Conservation (phyloP, 176 grass and related monocot genomes). For the Eragrostis curvula region DNA sequence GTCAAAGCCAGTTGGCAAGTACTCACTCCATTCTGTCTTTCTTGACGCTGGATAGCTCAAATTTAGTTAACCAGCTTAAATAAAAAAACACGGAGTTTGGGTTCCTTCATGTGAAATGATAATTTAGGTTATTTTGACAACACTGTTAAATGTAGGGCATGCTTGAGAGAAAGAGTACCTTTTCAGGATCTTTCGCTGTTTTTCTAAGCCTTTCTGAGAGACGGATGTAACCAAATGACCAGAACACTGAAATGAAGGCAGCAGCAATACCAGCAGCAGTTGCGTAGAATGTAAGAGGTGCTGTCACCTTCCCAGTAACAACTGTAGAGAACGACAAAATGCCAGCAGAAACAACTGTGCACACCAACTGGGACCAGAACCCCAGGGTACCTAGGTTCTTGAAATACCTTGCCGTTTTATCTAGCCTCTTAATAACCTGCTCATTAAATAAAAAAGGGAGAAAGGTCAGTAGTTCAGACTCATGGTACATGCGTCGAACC, state of each 20-base stretch:
- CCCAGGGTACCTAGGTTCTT: constrained; percentile 89
- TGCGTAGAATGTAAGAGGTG: constrained; percentile 86
- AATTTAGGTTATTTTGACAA: neutral
- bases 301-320: constrained; percentile 73
- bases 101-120: neutral
- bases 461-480: neutral
- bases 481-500: neutral
- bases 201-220: constrained; percentile 83
- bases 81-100: too few species aligned
- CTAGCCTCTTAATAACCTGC: constrained; percentile 89
- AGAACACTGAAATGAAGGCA: constrained; percentile 97
- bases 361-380: constrained; percentile 91
- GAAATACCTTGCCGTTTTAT: constrained; percentile 84
- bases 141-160: neutral
- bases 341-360: constrained; percentile 80
- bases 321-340: constrained; percentile 92
- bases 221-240: constrained; percentile 95
- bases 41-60: too few species aligned
- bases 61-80: too few species aligned
- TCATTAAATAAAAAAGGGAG: constrained; percentile 2
- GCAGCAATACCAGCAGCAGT: constrained; percentile 77
- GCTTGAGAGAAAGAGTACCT: constrained; percentile 54
- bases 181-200: constrained; percentile 85
- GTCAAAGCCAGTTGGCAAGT: neutral
- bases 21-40: too few species aligned